Evolutionary conservation across 2,329 filamentous ascomycete species (phyloP).

Genomic region (Blumeria hordei): DNA sequence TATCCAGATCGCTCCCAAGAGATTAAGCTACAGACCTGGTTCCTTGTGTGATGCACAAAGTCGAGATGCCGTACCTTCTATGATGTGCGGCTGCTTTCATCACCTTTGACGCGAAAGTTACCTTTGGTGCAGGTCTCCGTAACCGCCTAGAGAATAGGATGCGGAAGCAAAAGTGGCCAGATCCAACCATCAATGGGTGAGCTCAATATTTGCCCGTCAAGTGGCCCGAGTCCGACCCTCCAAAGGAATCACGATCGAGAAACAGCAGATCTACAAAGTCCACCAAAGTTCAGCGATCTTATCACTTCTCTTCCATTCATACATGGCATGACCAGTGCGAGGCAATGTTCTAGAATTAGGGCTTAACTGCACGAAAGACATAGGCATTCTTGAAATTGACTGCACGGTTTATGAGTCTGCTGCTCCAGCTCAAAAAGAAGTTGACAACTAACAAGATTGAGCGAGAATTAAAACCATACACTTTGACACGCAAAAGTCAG

Average conservation of each 20-base stretch:
- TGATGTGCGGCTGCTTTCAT: background rate
- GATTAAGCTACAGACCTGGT: background rate
- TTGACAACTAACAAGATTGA: background rate
- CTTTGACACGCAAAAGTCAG: background rate
- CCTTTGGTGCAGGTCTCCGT: background rate
- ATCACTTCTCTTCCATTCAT: background rate
- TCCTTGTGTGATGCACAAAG: background rate
- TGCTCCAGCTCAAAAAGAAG: background rate
- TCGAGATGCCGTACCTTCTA: background rate
- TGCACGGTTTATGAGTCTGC: background rate
- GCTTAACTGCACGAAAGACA: background rate
- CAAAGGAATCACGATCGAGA: conserved; percentile 6
- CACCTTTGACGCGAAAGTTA: background rate
- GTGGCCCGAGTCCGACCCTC: background rate
- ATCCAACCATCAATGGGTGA: background rate
- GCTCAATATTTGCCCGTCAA: background rate
- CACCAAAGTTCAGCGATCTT: background rate
- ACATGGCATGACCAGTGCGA: background rate
- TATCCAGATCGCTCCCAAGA: background rate
- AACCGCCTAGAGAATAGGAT: background rate
- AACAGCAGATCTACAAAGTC: background rate
- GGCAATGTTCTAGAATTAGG: background rate
- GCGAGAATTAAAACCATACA: background rate
- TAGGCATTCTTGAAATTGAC: background rate
- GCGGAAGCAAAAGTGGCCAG: background rate